These are phyloP conservation scores for Spinacia oleracea DNA, from an alignment of 179 eudicot species.

Conservation along the genomic window DNA sequence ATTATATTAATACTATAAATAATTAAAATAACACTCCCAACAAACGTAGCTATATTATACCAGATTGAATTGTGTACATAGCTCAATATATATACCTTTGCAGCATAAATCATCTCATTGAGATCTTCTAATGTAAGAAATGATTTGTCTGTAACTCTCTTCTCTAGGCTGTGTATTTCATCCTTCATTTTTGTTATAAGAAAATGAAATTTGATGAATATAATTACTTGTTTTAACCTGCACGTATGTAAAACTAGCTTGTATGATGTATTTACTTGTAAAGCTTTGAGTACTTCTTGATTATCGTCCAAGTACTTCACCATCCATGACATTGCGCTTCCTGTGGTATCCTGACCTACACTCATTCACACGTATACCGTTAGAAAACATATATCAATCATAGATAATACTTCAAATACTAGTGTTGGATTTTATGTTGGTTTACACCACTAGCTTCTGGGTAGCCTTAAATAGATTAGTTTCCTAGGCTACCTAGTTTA, in stretches of 20 bases:
- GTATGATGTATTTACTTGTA: constrained; percentile 23
- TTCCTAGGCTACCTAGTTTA: no score
- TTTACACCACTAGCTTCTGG: no score
- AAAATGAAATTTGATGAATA: not conserved
- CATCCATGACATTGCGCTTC: constrained; percentile 39
- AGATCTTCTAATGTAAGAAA: constrained; percentile 25
- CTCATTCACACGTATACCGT: no score
- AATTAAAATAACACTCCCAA: not conserved
- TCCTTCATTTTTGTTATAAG: constrained; percentile 19
- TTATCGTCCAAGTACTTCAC: constrained; percentile 41
- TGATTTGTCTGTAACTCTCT: constrained; percentile 15
- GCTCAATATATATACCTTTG: constrained; percentile 19
- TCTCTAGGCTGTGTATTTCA: constrained; percentile 14
- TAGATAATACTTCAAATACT: no score
- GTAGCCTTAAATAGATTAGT: no score
- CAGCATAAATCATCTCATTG: constrained; percentile 26
- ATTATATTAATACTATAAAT: not conserved
- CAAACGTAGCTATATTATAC: no score
- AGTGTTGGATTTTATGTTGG: no score
- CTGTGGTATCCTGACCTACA: constrained; percentile 40
- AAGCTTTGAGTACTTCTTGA: constrained; percentile 22
- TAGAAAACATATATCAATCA: no score
- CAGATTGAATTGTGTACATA: not conserved
- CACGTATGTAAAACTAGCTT: no score
- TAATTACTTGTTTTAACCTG: no score